Base-by-base conservation (phyloP, 163 green algal genomes). In the Coccomyxa subellipsoidea region DNA sequence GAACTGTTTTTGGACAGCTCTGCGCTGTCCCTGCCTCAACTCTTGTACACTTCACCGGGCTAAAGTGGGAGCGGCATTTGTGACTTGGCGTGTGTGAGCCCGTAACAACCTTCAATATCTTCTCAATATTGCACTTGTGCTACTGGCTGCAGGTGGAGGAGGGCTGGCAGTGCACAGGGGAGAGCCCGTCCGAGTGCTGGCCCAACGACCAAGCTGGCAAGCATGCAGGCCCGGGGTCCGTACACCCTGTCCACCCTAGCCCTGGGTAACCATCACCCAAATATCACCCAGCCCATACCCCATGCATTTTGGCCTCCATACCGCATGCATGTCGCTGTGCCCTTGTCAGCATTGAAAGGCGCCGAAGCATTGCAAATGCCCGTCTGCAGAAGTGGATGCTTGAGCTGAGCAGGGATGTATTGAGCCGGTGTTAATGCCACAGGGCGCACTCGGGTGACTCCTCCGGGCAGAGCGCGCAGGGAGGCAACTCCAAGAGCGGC, bases 111-210 rank as follows among this genome's bases (percentile, higher is more conserved):
- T 53, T 2, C 29, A 53, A 53, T 7, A 2, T 59, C 27, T 29
- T 15, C 35, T 10, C 3, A 7, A 12, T 53, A 10, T 18, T 34
- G 7, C 27, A 34, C 5, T 47, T 39, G 7, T 38, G 76, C 1
- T 81, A 4, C 35, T 15, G n/a, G 53, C 36, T 71, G 54, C 77
- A 81, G 70, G n/a, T 86, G 23, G 82, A 83, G 69, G 36, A 75
- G 6, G 85, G 85, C 39, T 91, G 81, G 81, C 53, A 83, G 29
- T 91, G 87, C 82, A 84, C 69, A 31, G 71, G 36, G 32, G 82
- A 80, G 25, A 86, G 75, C 72, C 87, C 87, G 21, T 89, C 83
- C 2, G 32, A 80, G 12, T 91, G 87, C 81, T 84, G 54, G 72
- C 38, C 29, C 29, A 27, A 66, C 9, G 80, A 4, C 38, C 18